A percentile compares a stretch with the other conserved stretches of the same genome.
These are phyloP conservation scores for Candida yuanshanica DNA, from an alignment of 805 yeast species.

Conservation along the genomic window DNA sequence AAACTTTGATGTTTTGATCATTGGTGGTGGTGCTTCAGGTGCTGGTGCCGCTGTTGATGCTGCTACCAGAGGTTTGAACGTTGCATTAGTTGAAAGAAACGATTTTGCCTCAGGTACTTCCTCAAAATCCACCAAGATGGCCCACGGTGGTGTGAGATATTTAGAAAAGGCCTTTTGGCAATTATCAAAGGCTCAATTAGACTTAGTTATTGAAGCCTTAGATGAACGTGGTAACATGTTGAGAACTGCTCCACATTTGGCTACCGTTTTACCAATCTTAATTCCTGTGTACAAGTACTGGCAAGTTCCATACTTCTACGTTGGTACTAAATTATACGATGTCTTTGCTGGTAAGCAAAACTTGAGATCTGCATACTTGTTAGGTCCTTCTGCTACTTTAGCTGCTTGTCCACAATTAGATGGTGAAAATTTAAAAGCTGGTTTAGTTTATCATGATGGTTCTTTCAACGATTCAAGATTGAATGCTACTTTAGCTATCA, in stretches of 20 bases:
- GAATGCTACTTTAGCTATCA: slow-evolving; percentile 78
- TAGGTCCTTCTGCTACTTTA: slow-evolving; percentile 59
- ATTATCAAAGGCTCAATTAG: slow-evolving; percentile 83
- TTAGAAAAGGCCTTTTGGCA: slow-evolving; percentile 93
- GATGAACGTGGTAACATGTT: slow-evolving; percentile 83
- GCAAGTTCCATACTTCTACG: slow-evolving; percentile 92
- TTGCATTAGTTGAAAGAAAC: slow-evolving; percentile 76
- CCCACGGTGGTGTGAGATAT: slow-evolving; percentile 96
- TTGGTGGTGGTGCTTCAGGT: slow-evolving; percentile 98
- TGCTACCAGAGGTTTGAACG: slow-evolving; percentile 82
- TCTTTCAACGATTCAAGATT: slow-evolving; percentile 89
- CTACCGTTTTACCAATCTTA: slow-evolving; percentile 82
- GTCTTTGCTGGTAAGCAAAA: slow-evolving; percentile 87
- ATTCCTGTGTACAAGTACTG: slow-evolving; percentile 95
- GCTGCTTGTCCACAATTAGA: slow-evolving; percentile 86
- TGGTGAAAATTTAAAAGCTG: slow-evolving; percentile 73
- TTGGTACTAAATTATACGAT: slow-evolving; percentile 89
- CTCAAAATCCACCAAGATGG: slow-evolving; percentile 91
- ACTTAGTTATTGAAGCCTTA: slow-evolving; percentile 82
- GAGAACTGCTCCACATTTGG: slow-evolving; percentile 88
- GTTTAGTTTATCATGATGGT: slow-evolving; percentile 93
- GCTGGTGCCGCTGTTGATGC: slow-evolving; percentile 93
- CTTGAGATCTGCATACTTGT: slow-evolving; percentile 69
- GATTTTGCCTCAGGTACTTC: slow-evolving; percentile 94
- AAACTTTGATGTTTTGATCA: slow-evolving; percentile 72